Conservation (phyloP, 345 rosid genomes). For the Aethionema arabicum region DNA sequence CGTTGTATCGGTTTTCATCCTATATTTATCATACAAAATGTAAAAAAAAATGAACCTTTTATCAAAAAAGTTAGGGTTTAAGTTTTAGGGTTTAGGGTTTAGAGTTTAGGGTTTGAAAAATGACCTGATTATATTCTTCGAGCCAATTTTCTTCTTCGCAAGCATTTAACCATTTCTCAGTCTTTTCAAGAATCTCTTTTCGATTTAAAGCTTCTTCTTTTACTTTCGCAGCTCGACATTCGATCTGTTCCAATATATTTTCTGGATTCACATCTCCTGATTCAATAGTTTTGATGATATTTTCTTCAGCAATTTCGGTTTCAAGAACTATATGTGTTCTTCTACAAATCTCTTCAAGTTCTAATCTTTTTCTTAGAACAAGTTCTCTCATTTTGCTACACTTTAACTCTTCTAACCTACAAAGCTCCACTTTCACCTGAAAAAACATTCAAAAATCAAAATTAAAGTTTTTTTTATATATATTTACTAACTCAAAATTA, state of each 20-base stretch:
- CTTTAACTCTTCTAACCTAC: constrained; percentile 78
- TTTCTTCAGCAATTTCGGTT: constrained; percentile 42
- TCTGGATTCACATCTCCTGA: constrained; percentile 71
- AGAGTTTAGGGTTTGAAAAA: not conserved
- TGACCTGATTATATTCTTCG: constrained; percentile 91
- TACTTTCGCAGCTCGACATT: constrained; percentile 67
- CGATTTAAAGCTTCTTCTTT: constrained; percentile 91
- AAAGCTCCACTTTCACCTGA: constrained; percentile 79
- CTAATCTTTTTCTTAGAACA: constrained; percentile 78
- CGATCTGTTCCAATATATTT: constrained; percentile 64
- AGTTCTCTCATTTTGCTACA: constrained; percentile 96
- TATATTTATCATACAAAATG: constrained; percentile 32
- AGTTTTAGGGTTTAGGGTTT: too few relatives aligned
- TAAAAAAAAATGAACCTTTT: constrained; percentile 2
- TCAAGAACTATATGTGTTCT: constrained; percentile 78
- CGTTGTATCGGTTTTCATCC: constrained; percentile 95
- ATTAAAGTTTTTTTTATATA: too few relatives aligned
- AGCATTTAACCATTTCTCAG: constrained; percentile 90
- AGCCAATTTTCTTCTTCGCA: constrained; percentile 98
- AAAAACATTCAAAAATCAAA: too few relatives aligned
- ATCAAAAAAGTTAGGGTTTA: not conserved
- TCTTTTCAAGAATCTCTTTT: constrained; percentile 88
- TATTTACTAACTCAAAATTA: too few relatives aligned
- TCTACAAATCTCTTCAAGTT: constrained; percentile 81
- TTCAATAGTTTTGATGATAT: constrained; percentile 71